Evolutionary conservation across 2,329 filamentous ascomycete genomes (phyloP), one percentile per base, ranked within the genome.

Genomic region (Penicillium verrucosum): DNA sequence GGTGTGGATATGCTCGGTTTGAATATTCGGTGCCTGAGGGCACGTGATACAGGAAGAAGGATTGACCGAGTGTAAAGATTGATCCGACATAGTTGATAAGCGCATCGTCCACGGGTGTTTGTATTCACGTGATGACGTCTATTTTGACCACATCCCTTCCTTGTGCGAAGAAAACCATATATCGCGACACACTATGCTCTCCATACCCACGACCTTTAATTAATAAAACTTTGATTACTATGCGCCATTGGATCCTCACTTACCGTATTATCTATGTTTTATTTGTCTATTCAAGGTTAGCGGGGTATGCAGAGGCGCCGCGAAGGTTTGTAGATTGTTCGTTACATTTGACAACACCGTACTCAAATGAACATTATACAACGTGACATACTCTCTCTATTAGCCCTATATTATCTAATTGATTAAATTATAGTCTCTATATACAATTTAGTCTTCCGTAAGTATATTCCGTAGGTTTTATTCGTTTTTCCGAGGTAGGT

Each of bases 11-110:
- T 45, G 9, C 16, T 36, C 16, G 21, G 16, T 18, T 30, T 9
- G 14, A 27, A 32, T 25, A 5, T 41, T 32, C 3, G 18, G 5
- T 18, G n/a, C 8, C 8, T 7, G 8, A 1, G 4, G 2, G 1
- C 47, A 50, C 27, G 37, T 50, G 47, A n/a, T 0, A 3, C 0
- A 0, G 37, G 3, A 11, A 16, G 0, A 27, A 7, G 0, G 2
- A 5, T 25, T 5, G 1, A 1, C 12, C 9, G 18, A n/a, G 4
- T 5, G 5, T 5, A 3, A 29, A 16, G 1, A 5, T 34, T 25
- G 16, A 11, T 34, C 44, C 30, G 18, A 0, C 2, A 4, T 12
- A 45, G 43, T 46, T 25, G 30, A 36, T 34, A 34, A 25, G 21
- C 44, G 44, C 7, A 2, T 36, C 21, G 21, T 21, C 21, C 21